Percentiles rank a stretch among this genome's conserved stretches.
These are phyloP conservation scores for Chytriomyces confervae DNA, from an alignment of 192 early-diverging fungal genomes.

Conservation along the genomic window DNA sequence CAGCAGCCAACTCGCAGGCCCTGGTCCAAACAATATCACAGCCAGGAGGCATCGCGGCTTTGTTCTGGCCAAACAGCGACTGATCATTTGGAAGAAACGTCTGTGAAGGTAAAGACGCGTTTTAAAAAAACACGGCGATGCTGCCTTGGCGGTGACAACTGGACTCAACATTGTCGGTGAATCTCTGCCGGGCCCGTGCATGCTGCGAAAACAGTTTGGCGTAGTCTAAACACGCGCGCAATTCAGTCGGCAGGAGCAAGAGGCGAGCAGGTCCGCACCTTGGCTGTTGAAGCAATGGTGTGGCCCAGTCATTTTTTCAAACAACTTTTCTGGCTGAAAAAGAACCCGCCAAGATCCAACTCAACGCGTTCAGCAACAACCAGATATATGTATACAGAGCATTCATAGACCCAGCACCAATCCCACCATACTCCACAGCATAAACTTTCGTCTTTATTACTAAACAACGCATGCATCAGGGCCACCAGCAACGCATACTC, in stretches of 20 bases:
- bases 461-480: too few relatives aligned
- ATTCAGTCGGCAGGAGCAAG: background rate
- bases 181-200: slow-evolving; percentile 19
- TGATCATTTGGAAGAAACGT: slow-evolving; percentile 18
- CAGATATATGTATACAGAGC: too few relatives aligned
- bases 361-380: too few relatives aligned
- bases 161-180: slow-evolving; percentile 31
- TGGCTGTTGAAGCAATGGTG: background rate
- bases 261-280: background rate
- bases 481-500: too few relatives aligned
- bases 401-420: too few relatives aligned
- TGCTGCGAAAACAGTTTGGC: slow-evolving; percentile 32
- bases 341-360: too few relatives aligned
- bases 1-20: slow-evolving; percentile 31
- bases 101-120: background rate
- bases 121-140: slow-evolving; percentile 23
- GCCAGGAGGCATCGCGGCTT: background rate
- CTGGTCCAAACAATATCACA: slow-evolving; percentile 38
- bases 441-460: too few relatives aligned
- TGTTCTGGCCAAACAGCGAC: slow-evolving; percentile 8
- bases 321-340: too few relatives aligned
- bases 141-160: background rate
- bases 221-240: slow-evolving; percentile 23
- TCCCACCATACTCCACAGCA: too few relatives aligned
- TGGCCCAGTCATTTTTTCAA: too few relatives aligned